Evolutionary conservation across 192 early-diverging fungal genomes (phyloP), one percentile per base, ranked within the genome.

Genomic region (Umbelopsis isabellina): DNA sequence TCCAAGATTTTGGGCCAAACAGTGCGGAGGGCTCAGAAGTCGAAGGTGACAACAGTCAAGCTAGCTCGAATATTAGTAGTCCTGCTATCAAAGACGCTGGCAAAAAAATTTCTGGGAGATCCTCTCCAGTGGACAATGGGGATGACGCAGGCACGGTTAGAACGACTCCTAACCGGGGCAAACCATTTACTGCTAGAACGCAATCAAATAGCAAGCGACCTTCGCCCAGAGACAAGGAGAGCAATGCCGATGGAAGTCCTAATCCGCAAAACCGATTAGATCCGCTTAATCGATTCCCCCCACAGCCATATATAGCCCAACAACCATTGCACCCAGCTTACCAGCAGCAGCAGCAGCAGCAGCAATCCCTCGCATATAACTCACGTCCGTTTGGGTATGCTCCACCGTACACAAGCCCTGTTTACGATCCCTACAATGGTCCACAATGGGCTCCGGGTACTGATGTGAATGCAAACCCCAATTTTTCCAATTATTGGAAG

Each of bases 1-100:
- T 92, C 69, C 82, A 87, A 55, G 88, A 88, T 37, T 74, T 70
- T 47, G 74, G 61, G 30, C 30, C 55, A 15, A 61, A 61, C 30
- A 61, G 55, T 61, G 55, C 23, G 7, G 55, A 61, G 33, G 30
- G 27, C 25, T 61, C 55, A 15, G 55, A 61, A 30, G 55, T 35
- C 7, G 55, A 61, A 35, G 30, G 23, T 16, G 55, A 4, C 4
- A 41, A 9, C 6, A 61, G 55, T 15, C 55, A 61, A n/a, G 15
- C 55, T 15, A 35, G 55, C 55, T 61, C 55, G 13, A 61, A 25
- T 61, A 61, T 30, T 35, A 25, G 55, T 15, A 61, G 55, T 33
- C 55, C 55, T 61, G 55, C 55, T 30, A 35, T 61, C 5, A 61
- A 61, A n/a, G 33, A 25, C 16, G 13, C 33, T n/a, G 27, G 33